phyloP scores from a whole-genome alignment of 2,329 filamentous ascomycete genomes.

The Colletotrichum scovillei region DNA sequence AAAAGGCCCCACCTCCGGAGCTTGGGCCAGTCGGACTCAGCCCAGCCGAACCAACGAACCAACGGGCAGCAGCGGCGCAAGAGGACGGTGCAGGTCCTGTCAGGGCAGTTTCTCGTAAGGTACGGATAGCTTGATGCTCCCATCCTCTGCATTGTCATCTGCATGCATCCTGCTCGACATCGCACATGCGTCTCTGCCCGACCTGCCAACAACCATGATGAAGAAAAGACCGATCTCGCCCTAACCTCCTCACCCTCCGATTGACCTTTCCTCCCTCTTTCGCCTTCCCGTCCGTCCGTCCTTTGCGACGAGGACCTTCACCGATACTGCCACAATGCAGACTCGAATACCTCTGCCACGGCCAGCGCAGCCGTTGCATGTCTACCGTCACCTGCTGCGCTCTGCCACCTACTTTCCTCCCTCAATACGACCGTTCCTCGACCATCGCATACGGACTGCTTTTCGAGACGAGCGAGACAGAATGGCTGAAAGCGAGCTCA shows the following conservation, averaged over 20 bases:
- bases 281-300: too few species aligned
- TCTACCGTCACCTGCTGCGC: slow-evolving; percentile 71
- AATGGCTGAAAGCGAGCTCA: slow-evolving; percentile 45
- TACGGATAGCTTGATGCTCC: background rate
- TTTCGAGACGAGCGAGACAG: slow-evolving; percentile 52
- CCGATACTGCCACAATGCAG: slow-evolving; percentile 28
- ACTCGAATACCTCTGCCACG: slow-evolving; percentile 45
- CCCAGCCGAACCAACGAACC: background rate
- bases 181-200: slow-evolving; percentile 27
- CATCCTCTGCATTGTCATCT: slow-evolving; percentile 11
- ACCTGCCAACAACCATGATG: background rate
- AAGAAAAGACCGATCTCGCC: background rate
- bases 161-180: slow-evolving; percentile 34
- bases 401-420: slow-evolving; percentile 70
- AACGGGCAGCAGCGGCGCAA: background rate
- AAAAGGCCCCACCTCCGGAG: background rate
- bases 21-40: slow-evolving; percentile 15
- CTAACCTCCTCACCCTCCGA: background rate
- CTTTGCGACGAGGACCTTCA: background rate
- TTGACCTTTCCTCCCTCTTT: background rate
- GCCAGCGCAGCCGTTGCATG: slow-evolving; percentile 50
- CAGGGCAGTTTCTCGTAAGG: background rate
- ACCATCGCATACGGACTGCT: slow-evolving; percentile 53
- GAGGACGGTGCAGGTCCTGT: background rate
- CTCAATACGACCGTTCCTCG: slow-evolving; percentile 57